A percentile compares a stretch with the other conserved stretches of the same genome.
Conservation (phyloP, 1,139 yeast genomes). For the Sugiyamaella xylanicola region DNA sequence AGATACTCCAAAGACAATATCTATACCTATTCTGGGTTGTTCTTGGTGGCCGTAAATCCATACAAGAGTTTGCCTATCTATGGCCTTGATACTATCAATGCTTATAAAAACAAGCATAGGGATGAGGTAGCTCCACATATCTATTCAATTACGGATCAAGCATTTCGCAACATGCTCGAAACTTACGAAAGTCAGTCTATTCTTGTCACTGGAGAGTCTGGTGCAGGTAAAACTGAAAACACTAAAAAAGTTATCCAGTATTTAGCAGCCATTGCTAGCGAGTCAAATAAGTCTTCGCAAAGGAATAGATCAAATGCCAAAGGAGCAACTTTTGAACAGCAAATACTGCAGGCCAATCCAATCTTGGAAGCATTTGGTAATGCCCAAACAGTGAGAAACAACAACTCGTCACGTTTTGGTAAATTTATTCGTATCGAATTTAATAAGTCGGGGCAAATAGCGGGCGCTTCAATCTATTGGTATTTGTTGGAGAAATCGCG, state of each 20-base stretch:
- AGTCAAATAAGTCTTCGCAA: constrained; percentile 20
- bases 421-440: constrained; percentile 91
- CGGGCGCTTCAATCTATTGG: constrained; percentile 94
- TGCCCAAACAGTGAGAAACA: constrained; percentile 92
- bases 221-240: constrained; percentile 97
- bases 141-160: constrained; percentile 86
- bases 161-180: constrained; percentile 72
- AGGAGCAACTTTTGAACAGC: constrained; percentile 62
- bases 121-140: constrained; percentile 70
- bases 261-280: constrained; percentile 69
- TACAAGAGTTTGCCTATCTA: constrained; percentile 79
- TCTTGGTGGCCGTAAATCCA: constrained; percentile 94
- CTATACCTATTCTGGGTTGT: constrained; percentile 81
- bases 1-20: constrained; percentile 79
- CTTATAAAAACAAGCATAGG: constrained; percentile 53
- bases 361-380: constrained; percentile 96
- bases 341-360: constrained; percentile 92
- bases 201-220: constrained; percentile 96
- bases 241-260: constrained; percentile 96
- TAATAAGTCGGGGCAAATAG: constrained; percentile 61
- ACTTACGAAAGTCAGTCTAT: constrained; percentile 83
- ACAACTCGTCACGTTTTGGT: constrained; percentile 96
- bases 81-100: constrained; percentile 56
- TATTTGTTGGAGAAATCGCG: constrained; percentile 91
- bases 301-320: constrained; percentile 27